A percentile compares a stretch with the other conserved stretches of the same genome.
phyloP scores from a whole-genome alignment of 2,329 filamentous ascomycete species.

The Graphiopsis chlorocephala region DNA sequence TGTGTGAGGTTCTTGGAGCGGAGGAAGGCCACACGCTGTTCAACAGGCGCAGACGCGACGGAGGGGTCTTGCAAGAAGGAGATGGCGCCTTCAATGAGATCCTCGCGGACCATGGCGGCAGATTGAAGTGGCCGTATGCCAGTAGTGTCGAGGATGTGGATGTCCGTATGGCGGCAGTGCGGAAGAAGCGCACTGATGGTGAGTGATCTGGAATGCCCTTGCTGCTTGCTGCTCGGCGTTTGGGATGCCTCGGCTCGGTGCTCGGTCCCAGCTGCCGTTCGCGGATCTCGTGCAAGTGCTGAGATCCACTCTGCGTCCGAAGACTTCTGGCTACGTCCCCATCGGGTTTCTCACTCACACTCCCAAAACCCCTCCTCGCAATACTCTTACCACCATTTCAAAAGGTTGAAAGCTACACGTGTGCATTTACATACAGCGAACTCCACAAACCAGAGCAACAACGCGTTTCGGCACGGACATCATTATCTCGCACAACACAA shows the following conservation, averaged over 20 bases:
- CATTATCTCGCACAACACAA: no score
- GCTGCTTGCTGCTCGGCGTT: constrained; percentile 5
- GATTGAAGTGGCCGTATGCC: background rate
- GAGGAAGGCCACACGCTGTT: constrained; percentile 88
- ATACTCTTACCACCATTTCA: no score
- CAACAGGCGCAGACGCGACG: constrained; percentile 82
- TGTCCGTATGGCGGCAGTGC: background rate
- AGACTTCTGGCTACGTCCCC: no score
- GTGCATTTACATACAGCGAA: no score
- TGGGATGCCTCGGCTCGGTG: constrained; percentile 9
- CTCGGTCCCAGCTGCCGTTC: background rate
- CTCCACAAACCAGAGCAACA: no score
- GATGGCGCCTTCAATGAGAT: constrained; percentile 72
- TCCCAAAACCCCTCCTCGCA: no score
- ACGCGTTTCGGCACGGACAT: no score
- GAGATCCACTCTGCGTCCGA: no score
- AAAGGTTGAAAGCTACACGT: no score
- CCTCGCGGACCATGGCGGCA: constrained; percentile 84
- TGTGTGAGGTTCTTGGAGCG: constrained; percentile 96
- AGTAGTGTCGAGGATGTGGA: background rate
- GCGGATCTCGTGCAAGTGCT: background rate
- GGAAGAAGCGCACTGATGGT: background rate
- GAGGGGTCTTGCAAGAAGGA: constrained; percentile 87
- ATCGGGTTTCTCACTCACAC: no score
- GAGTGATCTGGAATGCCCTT: background rate